Evolutionary conservation across 805 yeast genomes (phyloP).

Genomic region (Starmerella apicola): DNA sequence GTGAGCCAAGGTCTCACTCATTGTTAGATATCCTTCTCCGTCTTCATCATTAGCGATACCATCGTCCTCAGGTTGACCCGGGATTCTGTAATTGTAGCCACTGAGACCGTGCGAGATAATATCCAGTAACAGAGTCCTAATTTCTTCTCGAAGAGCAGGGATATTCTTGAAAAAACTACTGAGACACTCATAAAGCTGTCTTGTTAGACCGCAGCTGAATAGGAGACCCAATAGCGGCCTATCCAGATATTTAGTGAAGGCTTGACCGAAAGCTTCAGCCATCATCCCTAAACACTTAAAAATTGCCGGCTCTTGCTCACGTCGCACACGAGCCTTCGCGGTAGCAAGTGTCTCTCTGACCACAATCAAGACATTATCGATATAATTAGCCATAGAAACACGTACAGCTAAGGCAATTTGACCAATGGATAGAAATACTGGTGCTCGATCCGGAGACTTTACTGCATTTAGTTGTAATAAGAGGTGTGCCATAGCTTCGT

Average conservation of each 20-base stretch:
- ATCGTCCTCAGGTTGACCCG: conserved; percentile 54
- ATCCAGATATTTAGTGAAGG: conserved; percentile 77
- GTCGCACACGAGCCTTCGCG: conserved; percentile 45
- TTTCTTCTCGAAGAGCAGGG: conserved; percentile 65
- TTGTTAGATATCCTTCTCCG: conserved; percentile 6
- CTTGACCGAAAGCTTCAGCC: conserved; percentile 84
- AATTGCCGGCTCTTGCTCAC: conserved; percentile 70
- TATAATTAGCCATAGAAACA: conserved; percentile 71
- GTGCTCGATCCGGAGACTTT: conserved; percentile 60
- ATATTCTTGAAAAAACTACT: conserved; percentile 54
- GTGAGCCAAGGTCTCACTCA: conserved; percentile 37
- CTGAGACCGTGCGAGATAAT: conserved; percentile 62
- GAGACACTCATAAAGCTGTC: conserved; percentile 65
- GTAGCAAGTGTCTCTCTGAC: conserved; percentile 61
- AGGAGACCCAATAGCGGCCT: conserved; percentile 68
- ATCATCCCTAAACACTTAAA: conserved; percentile 81
- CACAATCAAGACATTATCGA: conserved; percentile 76
- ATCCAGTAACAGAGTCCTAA: conserved; percentile 59
- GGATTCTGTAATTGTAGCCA: conserved; percentile 69
- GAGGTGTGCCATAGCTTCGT: conserved; percentile 63
- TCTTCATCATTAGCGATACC: conserved; percentile 2
- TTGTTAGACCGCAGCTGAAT: conserved; percentile 72
- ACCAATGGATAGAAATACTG: conserved; percentile 72
- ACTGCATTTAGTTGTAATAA: conserved; percentile 53
- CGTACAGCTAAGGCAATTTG: conserved; percentile 66